Evolutionary conservation across 495 filamentous ascomycete species (phyloP), one percentile per base, ranked within the genome.

Genomic region (Penicillium fimorum): DNA sequence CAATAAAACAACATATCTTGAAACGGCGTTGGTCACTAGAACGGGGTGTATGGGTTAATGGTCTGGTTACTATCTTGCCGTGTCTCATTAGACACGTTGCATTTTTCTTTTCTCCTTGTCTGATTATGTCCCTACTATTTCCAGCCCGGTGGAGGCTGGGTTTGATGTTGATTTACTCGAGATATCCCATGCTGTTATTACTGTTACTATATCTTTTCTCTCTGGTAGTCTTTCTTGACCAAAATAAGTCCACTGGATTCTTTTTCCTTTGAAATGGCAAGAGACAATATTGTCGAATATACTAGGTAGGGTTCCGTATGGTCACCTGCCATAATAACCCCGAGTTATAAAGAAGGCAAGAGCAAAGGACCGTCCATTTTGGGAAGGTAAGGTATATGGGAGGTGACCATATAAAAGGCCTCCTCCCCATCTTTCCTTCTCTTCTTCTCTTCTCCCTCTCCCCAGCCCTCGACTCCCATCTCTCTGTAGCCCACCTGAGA

Each of bases 161-260:
- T 24, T 57, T 55, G 42, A 35, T 55, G 57, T 64, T 53, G 52
- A 54, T 54, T 52, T 49, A 60, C 60, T 59, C 61, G 50, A 68
- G 68, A 70, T 68, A 72, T 73, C 68, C 66, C 63, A 65, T 63
- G 55, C 49, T 62, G 60, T 64, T 51, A 49, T 51, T 59, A 12
- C 51, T 35, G 50, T 47, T 50, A 32, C 57, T 33, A 6, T 22
- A 32, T 29, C 15, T 43, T 30, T 27, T 32, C 3, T 32, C 3
- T 18, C 20, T 17, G 7, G 35, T 38, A 38, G 2, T n/a, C 35
- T n/a, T 2, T 15, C n/a, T 12, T 12, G 30, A 33, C 30, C 8
- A 37, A n/a, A n/a, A 15, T n/a, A 27, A 27, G 25, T 5, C 6
- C 4, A 4, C 25, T 27, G 2, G 4, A 27, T 27, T 27, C 25